A percentile compares a stretch with the other conserved stretches of the same genome.
Conservation (phyloP, 1,139 yeast genomes). For the Saccharomyces hybrid region DNA sequence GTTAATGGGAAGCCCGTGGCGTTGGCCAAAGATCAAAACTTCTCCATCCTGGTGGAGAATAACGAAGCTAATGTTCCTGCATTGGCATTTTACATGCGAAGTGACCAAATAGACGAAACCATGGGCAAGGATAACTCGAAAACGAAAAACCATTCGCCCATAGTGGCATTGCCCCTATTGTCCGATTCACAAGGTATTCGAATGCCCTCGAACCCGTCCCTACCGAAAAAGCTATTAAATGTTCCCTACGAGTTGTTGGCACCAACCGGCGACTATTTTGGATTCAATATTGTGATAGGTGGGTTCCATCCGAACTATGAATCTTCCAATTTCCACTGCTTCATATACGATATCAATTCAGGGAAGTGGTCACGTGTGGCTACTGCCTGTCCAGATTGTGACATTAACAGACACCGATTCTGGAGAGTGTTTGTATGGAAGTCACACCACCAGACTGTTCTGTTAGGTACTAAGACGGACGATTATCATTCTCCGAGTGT, state of each 20-base stretch:
- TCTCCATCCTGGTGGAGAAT: constrained; percentile 27
- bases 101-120: constrained; percentile 5
- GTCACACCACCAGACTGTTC: constrained; percentile 61
- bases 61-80: constrained; percentile 29
- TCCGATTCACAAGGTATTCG: constrained; percentile 24
- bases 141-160: constrained; percentile 11
- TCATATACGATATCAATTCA: constrained; percentile 52
- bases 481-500: constrained; percentile 46
- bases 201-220: constrained; percentile 12
- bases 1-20: constrained; percentile 19
- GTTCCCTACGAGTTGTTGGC: constrained; percentile 37
- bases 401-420: constrained; percentile 49
- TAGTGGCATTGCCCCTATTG: constrained; percentile 22
- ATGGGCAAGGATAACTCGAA: background rate
- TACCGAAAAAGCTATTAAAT: constrained; percentile 12
- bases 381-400: constrained; percentile 46
- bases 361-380: constrained; percentile 61
- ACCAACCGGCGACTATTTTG: constrained; percentile 58
- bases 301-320: constrained; percentile 43
- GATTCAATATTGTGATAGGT: constrained; percentile 52
- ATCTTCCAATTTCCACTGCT: constrained; percentile 45
- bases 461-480: constrained; percentile 44
- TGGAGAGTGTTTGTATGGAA: constrained; percentile 69
- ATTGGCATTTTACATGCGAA: constrained; percentile 22
- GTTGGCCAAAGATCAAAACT: constrained; percentile 19